Evolutionary conservation across 2,329 filamentous ascomycete species (phyloP).

Genomic region (Orbilia quercus): DNA sequence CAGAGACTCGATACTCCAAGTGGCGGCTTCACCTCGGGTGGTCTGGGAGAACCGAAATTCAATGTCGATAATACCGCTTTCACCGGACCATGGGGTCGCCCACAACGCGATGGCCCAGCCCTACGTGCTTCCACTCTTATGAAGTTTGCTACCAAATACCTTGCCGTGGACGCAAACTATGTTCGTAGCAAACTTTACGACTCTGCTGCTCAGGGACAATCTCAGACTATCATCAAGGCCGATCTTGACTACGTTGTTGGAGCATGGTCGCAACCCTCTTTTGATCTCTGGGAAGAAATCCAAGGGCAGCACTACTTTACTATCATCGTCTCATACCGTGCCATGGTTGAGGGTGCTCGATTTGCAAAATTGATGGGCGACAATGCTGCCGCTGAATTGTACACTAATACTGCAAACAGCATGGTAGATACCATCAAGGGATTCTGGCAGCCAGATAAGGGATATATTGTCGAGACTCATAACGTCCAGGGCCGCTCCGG

Average conservation of each 20-base stretch:
- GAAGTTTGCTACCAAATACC: conserved; percentile 63
- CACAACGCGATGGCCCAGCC: conserved; percentile 65
- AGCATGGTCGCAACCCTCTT: conserved; percentile 64
- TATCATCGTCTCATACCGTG: conserved; percentile 74
- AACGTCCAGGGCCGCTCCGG: conserved; percentile 72
- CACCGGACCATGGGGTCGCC: conserved; percentile 63
- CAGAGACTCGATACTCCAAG: conserved; percentile 63
- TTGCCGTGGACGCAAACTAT: conserved; percentile 60
- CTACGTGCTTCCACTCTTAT: conserved; percentile 63
- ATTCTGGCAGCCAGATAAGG: conserved; percentile 75
- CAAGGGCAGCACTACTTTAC: conserved; percentile 78
- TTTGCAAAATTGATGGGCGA: conserved; percentile 74
- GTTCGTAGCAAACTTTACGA: conserved; percentile 63
- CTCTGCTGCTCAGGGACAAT: conserved; percentile 62
- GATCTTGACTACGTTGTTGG: conserved; percentile 65
- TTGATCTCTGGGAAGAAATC: conserved; percentile 66
- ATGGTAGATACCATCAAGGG: conserved; percentile 78
- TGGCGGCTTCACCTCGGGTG: conserved; percentile 58
- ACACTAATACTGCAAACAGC: conserved; percentile 74
- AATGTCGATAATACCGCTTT: conserved; percentile 64
- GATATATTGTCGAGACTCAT: conserved; percentile 76
- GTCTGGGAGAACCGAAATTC: conserved; percentile 64
- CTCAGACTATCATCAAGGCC: conserved; percentile 63
- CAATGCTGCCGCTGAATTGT: conserved; percentile 65
- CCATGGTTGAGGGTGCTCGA: conserved; percentile 70